Conservation (phyloP, 805 yeast species). For the Saccharomycopsis schoenii region DNA sequence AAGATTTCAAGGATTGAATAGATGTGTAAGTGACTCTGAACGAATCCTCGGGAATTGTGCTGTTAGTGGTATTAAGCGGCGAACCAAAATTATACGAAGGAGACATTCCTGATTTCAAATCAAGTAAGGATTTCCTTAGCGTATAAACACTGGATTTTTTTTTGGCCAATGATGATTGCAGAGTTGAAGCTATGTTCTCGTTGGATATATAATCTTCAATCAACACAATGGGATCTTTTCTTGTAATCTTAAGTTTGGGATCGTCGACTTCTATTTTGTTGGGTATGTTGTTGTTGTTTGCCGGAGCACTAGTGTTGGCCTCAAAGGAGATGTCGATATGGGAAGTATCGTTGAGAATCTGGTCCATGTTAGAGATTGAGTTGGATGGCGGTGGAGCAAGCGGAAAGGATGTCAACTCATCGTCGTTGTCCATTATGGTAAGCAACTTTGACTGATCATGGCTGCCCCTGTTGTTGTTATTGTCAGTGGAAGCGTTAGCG, state of each 20-base stretch:
- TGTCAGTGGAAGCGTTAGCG: background rate
- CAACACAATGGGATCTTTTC: conserved; percentile 30
- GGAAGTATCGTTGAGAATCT: conserved; percentile 14
- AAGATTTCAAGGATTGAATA: conserved; percentile 10
- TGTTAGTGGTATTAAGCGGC: background rate
- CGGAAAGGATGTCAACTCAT: conserved; percentile 30
- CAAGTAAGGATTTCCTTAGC: conserved; percentile 24
- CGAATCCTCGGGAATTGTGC: background rate
- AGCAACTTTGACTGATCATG: background rate
- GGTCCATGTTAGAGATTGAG: conserved; percentile 17
- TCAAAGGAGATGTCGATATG: conserved; percentile 15
- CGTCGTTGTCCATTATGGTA: conserved; percentile 25
- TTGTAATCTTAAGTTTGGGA: conserved; percentile 15
- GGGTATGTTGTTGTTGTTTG: conserved; percentile 9
- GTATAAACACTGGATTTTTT: conserved; percentile 28
- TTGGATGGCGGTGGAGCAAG: conserved; percentile 26
- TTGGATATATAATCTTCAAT: conserved; percentile 44
- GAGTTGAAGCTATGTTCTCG: conserved; percentile 5
- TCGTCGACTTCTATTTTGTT: conserved; percentile 15
- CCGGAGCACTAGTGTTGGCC: background rate
- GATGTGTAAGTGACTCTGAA: conserved; percentile 11
- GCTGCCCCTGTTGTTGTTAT: background rate
- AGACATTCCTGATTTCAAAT: background rate
- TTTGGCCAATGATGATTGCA: conserved; percentile 20
- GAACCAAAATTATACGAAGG: background rate